Conservation (phyloP, 352 stramenopile species). For the Phytophthora sansomeana region DNA sequence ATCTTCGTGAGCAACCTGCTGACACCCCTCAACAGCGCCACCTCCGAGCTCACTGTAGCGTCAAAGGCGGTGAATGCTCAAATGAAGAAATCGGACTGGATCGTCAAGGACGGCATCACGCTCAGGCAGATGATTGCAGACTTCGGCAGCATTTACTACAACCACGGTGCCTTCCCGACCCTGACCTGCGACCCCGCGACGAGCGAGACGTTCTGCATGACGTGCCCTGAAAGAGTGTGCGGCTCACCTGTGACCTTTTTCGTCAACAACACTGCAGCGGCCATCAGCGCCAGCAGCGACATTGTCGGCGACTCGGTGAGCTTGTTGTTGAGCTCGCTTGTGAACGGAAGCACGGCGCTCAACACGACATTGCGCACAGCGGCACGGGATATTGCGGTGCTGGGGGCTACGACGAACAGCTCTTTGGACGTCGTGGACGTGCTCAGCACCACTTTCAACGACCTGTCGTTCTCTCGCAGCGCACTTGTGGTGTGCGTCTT, state of each 20-base stretch:
- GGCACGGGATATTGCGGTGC: constrained; percentile 51
- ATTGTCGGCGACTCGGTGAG: constrained; percentile 39
- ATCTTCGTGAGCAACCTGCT: constrained; percentile 77
- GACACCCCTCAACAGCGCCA: constrained; percentile 52
- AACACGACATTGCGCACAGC: constrained; percentile 53
- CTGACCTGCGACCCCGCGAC: constrained; percentile 48
- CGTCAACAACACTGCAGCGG: constrained; percentile 31
- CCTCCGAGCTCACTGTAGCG: constrained; percentile 51
- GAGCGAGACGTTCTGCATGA: constrained; percentile 58
- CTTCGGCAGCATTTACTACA: constrained; percentile 62
- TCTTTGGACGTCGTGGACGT: constrained; percentile 67
- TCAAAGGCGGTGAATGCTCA: constrained; percentile 49
- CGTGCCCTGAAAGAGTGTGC: constrained; percentile 63
- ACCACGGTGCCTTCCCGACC: constrained; percentile 63
- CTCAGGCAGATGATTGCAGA: constrained; percentile 68
- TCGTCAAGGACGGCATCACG: constrained; percentile 52
- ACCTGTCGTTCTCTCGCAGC: constrained; percentile 80
- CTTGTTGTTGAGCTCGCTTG: constrained; percentile 53
- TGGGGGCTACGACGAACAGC: constrained; percentile 62
- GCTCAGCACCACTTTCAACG: constrained; percentile 72
- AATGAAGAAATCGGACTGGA: constrained; percentile 61
- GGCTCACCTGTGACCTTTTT: constrained; percentile 57
- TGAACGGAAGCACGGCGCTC: constrained; percentile 48
- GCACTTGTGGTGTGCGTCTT: constrained; percentile 83
- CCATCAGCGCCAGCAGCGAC: constrained; percentile 32